phyloP scores from a whole-genome alignment of 2,329 filamentous ascomycete genomes.

The Rhynchosporium secalis region DNA sequence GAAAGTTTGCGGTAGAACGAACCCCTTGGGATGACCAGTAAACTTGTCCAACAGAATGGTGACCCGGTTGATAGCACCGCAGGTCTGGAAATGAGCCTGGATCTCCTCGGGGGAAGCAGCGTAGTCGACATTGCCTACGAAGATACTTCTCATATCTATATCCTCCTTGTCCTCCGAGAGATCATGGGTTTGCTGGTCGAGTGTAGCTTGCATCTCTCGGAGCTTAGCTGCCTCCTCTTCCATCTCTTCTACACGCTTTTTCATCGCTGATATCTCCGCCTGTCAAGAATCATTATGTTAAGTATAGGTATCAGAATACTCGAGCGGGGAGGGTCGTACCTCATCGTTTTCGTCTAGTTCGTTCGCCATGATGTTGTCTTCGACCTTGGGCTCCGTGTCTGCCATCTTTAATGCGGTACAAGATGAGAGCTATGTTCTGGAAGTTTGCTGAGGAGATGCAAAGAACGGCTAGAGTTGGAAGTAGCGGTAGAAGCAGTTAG shows the following conservation, averaged over 20 bases:
- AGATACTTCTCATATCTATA: constrained; percentile 91
- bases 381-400: constrained; percentile 34
- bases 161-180: constrained; percentile 93
- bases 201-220: constrained; percentile 79
- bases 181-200: constrained; percentile 83
- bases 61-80: constrained; percentile 95
- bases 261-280: constrained; percentile 87
- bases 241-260: constrained; percentile 84
- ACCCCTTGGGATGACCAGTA: constrained; percentile 99
- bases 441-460: constrained; percentile 4
- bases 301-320: not conserved
- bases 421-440: not conserved
- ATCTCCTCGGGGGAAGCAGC: constrained; percentile 96
- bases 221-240: constrained; percentile 85
- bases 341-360: constrained; percentile 40
- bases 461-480: constrained; percentile 2
- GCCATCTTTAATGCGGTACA: constrained; percentile 32
- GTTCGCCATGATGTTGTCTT: constrained; percentile 34
- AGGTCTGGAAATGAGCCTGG: constrained; percentile 96
- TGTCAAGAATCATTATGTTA: constrained; percentile 33
- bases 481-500: not conserved
- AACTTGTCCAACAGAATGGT: constrained; percentile 98
- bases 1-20: constrained; percentile 46
- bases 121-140: constrained; percentile 98
- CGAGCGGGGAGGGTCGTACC: constrained; percentile 25